Percentiles rank a stretch among this genome's conserved stretches.
phyloP scores from a whole-genome alignment of 2,329 filamentous ascomycete genomes.

The Chaetomiaceae sp. region DNA sequence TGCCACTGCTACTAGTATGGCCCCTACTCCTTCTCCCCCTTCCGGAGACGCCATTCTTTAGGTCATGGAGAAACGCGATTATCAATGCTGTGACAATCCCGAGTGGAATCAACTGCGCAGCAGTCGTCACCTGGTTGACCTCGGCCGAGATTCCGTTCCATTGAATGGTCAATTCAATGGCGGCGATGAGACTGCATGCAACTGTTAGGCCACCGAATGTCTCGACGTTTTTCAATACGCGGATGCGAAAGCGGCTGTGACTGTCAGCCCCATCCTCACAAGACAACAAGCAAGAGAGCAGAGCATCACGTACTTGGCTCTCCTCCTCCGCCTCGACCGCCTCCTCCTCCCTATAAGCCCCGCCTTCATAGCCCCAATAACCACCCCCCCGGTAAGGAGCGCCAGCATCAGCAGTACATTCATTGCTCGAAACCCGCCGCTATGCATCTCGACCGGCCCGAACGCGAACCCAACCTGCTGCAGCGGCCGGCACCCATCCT shows the following conservation, averaged over 20 bases:
- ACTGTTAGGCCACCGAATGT: conserved; percentile 22
- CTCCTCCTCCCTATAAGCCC: conserved; percentile 5
- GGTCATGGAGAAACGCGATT: conserved; percentile 4
- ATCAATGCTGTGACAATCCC: conserved; percentile 16
- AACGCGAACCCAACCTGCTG: conserved; percentile 22
- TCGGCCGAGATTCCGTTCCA: conserved; percentile 21
- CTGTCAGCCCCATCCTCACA: neutral
- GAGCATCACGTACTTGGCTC: conserved; percentile 5
- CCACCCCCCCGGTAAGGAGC: conserved; percentile 8
- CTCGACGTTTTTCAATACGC: conserved; percentile 21
- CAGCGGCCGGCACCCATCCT: conserved; percentile 1
- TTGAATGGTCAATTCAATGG: conserved; percentile 23
- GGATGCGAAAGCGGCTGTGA: conserved; percentile 14
- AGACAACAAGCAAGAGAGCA: neutral
- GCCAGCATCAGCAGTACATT: conserved; percentile 21
- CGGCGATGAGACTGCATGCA: conserved; percentile 20
- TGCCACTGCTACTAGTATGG: neutral
- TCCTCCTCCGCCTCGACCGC: conserved; percentile 5
- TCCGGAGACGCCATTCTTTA: neutral
- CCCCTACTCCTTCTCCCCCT: neutral
- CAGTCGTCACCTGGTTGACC: conserved; percentile 17
- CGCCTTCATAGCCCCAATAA: conserved; percentile 14
- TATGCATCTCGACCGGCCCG: conserved; percentile 14
- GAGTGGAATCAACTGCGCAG: conserved; percentile 22
- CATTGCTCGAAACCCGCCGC: conserved; percentile 16